Percentiles rank a stretch among this genome's conserved stretches.
These are phyloP conservation scores for Sugiyamaella japonica DNA, from an alignment of 1,139 yeast species.

Conservation along the genomic window DNA sequence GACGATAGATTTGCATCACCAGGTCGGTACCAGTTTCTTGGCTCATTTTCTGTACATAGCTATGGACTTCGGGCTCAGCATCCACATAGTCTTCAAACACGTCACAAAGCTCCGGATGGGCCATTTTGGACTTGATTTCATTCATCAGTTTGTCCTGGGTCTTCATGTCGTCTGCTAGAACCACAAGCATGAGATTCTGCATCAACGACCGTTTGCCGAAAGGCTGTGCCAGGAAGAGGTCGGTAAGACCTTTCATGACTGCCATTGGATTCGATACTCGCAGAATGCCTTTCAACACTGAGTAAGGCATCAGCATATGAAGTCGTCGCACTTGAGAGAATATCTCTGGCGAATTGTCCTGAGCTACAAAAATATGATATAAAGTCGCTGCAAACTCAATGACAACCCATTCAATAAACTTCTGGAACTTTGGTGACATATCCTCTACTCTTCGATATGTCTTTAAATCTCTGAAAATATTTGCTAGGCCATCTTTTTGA, in stretches of 20 bases:
- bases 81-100: conserved; percentile 36
- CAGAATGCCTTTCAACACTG: conserved; percentile 69
- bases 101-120: conserved; percentile 34
- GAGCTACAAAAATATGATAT: conserved; percentile 75
- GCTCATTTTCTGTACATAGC: conserved; percentile 14
- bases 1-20: conserved; percentile 17
- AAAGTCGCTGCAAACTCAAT: conserved; percentile 81
- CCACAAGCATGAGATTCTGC: conserved; percentile 68
- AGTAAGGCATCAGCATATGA: conserved; percentile 76
- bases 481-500: conserved; percentile 51
- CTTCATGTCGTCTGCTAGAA: conserved; percentile 75
- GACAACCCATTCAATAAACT: conserved; percentile 78
- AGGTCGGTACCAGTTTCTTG: conserved; percentile 17
- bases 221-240: conserved; percentile 76
- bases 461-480: conserved; percentile 65
- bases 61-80: conserved; percentile 19
- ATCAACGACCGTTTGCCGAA: conserved; percentile 69
- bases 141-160: conserved; percentile 59
- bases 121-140: conserved; percentile 47
- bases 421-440: conserved; percentile 64
- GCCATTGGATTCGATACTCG: conserved; percentile 84
- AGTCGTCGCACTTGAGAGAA: conserved; percentile 65
- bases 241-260: conserved; percentile 73
- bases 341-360: conserved; percentile 74
- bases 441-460: conserved; percentile 53